Evolutionary conservation across 306 rosid species (phyloP), one percentile per base, ranked within the genome.

Genomic region (Rosa persica): DNA sequence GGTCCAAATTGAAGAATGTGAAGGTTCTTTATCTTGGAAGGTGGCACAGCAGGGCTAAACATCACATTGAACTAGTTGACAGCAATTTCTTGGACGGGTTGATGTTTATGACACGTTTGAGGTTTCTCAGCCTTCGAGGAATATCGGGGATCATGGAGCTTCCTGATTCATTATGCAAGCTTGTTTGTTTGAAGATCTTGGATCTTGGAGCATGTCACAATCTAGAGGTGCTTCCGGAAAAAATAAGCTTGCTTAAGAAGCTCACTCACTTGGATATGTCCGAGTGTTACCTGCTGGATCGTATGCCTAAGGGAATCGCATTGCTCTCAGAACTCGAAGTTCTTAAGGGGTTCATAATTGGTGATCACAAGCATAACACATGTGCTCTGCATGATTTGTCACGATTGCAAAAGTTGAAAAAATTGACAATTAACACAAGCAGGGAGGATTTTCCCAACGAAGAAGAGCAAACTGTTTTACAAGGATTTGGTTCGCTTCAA

Each of bases 211-310:
- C 82, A 40, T 83, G 80, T 40, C 79, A 78, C 82, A 78, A 74
- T 80, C 74, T 86, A 10, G 83, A 86, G 64, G 65, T 4, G 36
- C 51, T 83, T 25, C 89, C 89, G 0, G 22, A 22, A 8, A 39
- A 43, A 1, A 79, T 79, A 27, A 49, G 71, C 2, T 49, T 10
- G 5, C 70, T 85, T 25, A 73, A 60, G n/a, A 76, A 12, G 27
- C 84, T 85, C 9, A 82, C 80, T 2, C 86, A 82, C 65, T 61
- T 85, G 67, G 86, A 85, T 69, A 55, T 85, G 43, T 82, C 86
- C 0, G 84, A 81, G 5, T 85, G 88, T 75, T 79, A 75, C 62
- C 30, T 82, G 77, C 76, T 85, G 25, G 77, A 73, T 34, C 15
- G 10, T 42, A 76, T 82, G 81, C 86, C 88, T 3, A 58, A 23